Base-by-base conservation (phyloP, 805 yeast species). In the Brettanomyces bruxellensis region DNA sequence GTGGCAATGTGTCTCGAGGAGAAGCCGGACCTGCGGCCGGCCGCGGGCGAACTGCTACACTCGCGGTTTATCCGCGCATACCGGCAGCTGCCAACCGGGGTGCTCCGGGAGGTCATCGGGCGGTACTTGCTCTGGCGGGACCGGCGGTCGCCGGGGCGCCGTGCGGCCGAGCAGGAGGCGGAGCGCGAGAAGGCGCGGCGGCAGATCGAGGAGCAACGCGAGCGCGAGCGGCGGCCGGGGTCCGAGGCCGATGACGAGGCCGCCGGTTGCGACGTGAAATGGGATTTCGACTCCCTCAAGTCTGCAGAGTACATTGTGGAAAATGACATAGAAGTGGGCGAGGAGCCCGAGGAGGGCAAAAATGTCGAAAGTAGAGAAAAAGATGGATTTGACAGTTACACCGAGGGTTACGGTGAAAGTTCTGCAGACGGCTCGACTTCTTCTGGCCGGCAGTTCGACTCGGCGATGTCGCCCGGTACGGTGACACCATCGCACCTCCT, bases 1-100 rank as follows among this genome's bases (percentile, higher is more conserved):
- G 81, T 95, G 45, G 96, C 99, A 0, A 67, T 84, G 41, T 91
- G 98, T 66, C 71, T 93, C 39, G 98, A 95, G 61, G 99, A 95
- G 63, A 86, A 85, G 48, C 95, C 98, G 0, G 83, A 79, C 13
- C 95, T 86, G 57, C 72, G 99, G 55, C 85, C 91, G 0, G 70
- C 78, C 40, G 97, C 98, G 2, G 96, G 88, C 41, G 96, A 86
- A 38, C 67, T 93, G 41, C 64, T 79, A 47, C 86, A 83, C 57
- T 75, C 89, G 44, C 85, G 78, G 61, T 83, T 91, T 50, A 76
- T 93, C 44, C 77, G 76, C 52, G 61, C 70, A 40, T 79, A 84
- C 60, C 80, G 78, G 53, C 75, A 72, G 51, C 60, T 75, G 2
- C 78, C 89, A 3, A 83, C 88, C 0, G 44, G 73, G 3, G 64